Conservation (phyloP, 2,329 filamentous ascomycete genomes). For the Trichophyton rubrum region DNA sequence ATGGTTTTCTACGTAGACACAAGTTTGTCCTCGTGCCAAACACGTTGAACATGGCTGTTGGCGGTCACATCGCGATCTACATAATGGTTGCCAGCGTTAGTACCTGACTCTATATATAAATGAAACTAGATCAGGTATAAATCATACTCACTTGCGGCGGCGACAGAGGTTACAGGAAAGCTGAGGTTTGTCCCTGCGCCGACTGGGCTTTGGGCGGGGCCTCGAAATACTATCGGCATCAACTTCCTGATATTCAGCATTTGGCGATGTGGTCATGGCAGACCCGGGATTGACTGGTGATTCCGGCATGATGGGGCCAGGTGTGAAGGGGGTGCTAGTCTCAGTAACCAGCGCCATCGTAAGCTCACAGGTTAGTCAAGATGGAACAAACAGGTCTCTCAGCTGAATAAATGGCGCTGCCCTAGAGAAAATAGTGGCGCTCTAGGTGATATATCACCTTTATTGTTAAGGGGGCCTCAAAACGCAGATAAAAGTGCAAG, state of each 20-base stretch:
- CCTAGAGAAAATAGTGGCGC: not conserved
- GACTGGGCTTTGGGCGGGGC: constrained; percentile 11
- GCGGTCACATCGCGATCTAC: constrained; percentile 45
- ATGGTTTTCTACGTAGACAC: constrained; percentile 38
- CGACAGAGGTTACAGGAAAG: constrained; percentile 28
- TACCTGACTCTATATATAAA: not conserved
- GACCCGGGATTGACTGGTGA: constrained; percentile 15
- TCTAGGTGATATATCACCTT: not conserved
- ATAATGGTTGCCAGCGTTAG: not conserved
- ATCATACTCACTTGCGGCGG: constrained; percentile 23
- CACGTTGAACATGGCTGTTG: constrained; percentile 46
- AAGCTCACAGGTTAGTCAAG: not conserved
- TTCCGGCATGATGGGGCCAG: constrained; percentile 17
- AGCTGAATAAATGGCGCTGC: not conserved
- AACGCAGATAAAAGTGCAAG: not conserved
- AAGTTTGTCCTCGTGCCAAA: constrained; percentile 43
- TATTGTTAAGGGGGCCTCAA: not conserved
- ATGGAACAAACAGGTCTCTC: not conserved
- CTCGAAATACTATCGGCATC: not conserved
- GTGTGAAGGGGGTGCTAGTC: not conserved
- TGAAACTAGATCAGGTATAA: not conserved
- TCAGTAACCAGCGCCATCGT: not conserved
- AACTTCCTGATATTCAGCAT: not conserved
- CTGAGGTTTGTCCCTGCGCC: constrained; percentile 25
- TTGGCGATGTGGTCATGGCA: constrained; percentile 7